Percentiles rank a stretch among this genome's conserved stretches.
Conservation (phyloP, 495 filamentous ascomycete genomes). For the Podospora fimiseda region DNA sequence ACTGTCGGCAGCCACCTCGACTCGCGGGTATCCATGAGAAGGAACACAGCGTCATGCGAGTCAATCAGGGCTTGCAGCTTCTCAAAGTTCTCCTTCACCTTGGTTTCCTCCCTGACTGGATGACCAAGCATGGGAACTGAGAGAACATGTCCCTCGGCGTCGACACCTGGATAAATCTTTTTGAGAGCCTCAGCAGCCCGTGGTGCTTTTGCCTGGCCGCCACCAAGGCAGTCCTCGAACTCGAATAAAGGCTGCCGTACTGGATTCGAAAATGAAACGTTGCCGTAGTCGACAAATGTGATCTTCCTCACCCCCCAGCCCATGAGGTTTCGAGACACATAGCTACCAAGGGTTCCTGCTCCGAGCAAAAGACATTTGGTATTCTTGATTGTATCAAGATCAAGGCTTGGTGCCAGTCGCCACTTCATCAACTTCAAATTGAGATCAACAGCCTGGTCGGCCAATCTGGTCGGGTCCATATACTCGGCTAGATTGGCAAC, state of each 20-base stretch:
- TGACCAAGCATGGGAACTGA: conserved; percentile 95
- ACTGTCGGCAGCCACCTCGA: conserved; percentile 95
- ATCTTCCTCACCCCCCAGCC: conserved; percentile 97
- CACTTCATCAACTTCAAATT: conserved; percentile 99
- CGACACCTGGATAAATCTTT: conserved; percentile 86
- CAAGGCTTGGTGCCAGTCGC: conserved; percentile 81
- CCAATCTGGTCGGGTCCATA: conserved; percentile 79
- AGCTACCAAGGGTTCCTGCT: conserved; percentile 88
- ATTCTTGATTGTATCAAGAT: conserved; percentile 82
- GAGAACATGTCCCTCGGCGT: conserved; percentile 68
- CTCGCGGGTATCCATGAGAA: conserved; percentile 94
- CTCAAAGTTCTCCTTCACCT: conserved; percentile 65
- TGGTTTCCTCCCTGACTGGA: conserved; percentile 64
- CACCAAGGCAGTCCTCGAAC: conserved; percentile 80
- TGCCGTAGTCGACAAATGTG: conserved; percentile 92
- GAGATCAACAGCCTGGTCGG: conserved; percentile 93
- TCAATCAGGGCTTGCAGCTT: conserved; percentile 68
- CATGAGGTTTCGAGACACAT: conserved; percentile 84
- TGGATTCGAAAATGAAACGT: conserved; percentile 94
- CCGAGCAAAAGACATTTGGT: conserved; percentile 93
- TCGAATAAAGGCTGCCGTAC: conserved; percentile 90
- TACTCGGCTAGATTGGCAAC: conserved; percentile 78
- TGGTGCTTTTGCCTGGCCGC: conserved; percentile 76
- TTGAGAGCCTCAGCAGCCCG: conserved; percentile 74
- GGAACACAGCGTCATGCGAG: conserved; percentile 85